A percentile compares a stretch with the other conserved stretches of the same genome.
phyloP scores from a whole-genome alignment of 2,329 filamentous ascomycete genomes.

The Microdochium paspali region DNA sequence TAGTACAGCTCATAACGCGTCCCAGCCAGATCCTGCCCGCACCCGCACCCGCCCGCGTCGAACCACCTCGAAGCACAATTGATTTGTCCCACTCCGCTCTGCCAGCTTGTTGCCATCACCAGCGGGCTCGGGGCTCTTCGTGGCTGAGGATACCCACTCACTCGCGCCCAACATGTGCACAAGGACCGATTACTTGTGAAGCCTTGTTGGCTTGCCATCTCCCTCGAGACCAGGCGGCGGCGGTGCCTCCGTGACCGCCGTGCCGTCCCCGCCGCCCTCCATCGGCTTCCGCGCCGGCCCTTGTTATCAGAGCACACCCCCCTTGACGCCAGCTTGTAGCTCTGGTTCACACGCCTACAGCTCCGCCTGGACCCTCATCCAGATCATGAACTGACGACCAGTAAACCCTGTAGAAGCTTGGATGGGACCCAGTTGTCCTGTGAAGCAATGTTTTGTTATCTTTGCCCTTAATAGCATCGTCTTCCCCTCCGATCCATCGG shows the following conservation, averaged over 20 bases:
- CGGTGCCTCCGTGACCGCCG: not conserved
- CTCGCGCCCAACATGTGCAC: too few relatives aligned
- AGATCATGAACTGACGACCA: not conserved
- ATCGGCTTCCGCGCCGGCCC: not conserved
- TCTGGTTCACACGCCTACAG: not conserved
- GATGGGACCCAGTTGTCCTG: not conserved
- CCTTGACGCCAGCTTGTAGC: not conserved
- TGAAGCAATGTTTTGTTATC: not conserved
- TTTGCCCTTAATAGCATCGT: not conserved
- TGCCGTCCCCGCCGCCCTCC: not conserved
- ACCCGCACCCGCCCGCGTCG: not conserved
- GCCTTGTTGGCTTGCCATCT: too few relatives aligned
- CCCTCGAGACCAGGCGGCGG: not conserved
- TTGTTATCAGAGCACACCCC: not conserved
- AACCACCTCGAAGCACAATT: not conserved
- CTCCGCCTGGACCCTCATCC: not conserved
- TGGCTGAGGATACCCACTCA: too few relatives aligned
- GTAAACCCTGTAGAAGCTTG: not conserved
- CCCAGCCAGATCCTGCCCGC: not conserved
- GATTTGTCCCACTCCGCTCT: not conserved
- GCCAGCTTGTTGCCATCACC: not conserved
- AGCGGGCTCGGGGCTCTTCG: too few relatives aligned
- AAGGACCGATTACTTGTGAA: too few relatives aligned
- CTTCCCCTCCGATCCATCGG: not conserved
- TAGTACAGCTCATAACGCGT: too few relatives aligned